A percentile compares a stretch with the other conserved stretches of the same genome.
phyloP scores from a whole-genome alignment of 768 basidiomycete genomes.

The Rhodosporidiobolus sp. region DNA sequence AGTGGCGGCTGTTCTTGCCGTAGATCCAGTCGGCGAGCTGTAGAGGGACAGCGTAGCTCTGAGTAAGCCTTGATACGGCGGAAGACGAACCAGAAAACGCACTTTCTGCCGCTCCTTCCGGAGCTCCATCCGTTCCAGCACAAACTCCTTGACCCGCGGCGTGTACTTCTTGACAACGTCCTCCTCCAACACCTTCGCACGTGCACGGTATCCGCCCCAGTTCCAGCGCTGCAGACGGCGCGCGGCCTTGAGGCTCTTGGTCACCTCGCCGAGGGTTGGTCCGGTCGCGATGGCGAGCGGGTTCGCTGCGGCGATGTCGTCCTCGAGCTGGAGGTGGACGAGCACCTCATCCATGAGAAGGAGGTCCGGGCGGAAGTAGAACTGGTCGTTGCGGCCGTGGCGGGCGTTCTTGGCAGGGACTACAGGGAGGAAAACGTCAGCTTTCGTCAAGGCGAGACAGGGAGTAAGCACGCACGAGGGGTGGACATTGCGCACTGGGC shows the following conservation, averaged over 20 bases:
- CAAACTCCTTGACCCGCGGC: background rate
- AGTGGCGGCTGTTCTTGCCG: too few species aligned
- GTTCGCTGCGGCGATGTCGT: background rate
- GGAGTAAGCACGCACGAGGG: background rate
- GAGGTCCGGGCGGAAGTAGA: background rate
- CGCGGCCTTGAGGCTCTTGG: background rate
- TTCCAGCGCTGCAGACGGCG: background rate
- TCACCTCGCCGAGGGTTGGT: background rate
- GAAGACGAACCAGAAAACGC: background rate
- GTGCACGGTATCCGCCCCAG: accelerated
- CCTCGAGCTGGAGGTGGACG: constrained; percentile 2
- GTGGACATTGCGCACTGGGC: background rate
- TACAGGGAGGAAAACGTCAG: background rate
- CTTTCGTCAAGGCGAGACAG: background rate
- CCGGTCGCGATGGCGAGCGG: too few species aligned
- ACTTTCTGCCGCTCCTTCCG: background rate
- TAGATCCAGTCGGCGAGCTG: background rate
- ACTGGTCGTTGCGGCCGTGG: background rate
- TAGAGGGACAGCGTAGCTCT: too few species aligned
- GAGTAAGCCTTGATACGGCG: background rate
- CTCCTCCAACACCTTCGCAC: background rate
- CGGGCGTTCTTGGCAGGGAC: background rate
- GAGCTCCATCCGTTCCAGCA: background rate
- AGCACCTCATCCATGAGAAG: background rate
- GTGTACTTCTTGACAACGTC: background rate